phyloP scores from a whole-genome alignment of 345 rosid genomes.

The Cardamine resedifolia region DNA sequence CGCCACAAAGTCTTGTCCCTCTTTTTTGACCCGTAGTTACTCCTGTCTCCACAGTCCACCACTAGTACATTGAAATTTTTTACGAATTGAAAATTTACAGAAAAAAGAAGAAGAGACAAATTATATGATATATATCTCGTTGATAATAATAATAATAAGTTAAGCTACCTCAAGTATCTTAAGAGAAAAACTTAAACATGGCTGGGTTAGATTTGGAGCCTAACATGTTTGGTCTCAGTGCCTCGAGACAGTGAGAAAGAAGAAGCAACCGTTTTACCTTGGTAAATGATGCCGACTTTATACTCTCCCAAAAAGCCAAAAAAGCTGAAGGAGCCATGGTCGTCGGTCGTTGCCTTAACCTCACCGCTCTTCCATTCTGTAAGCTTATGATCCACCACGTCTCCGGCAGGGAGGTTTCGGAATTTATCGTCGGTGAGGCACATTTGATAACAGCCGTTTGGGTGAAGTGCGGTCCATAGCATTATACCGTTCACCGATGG shows the following conservation, averaged over 20 bases:
- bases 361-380: slow-evolving; percentile 57
- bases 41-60: not conserved
- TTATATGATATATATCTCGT: no score
- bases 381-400: slow-evolving; percentile 61
- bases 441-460: slow-evolving; percentile 81
- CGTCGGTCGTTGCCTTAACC: slow-evolving; percentile 44
- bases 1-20: slow-evolving; percentile 12
- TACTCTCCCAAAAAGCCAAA: slow-evolving; percentile 75
- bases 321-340: slow-evolving; percentile 64
- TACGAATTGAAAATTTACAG: not conserved
- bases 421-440: slow-evolving; percentile 66
- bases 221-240: slow-evolving; percentile 64
- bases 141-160: not conserved
- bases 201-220: slow-evolving; percentile 29
- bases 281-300: slow-evolving; percentile 34
- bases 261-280: slow-evolving; percentile 43
- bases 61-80: not conserved
- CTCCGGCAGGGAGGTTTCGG: slow-evolving; percentile 68
- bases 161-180: not conserved
- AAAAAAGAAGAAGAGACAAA: no score
- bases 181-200: not conserved
- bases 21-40: slow-evolving; percentile 24
- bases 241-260: slow-evolving; percentile 49
- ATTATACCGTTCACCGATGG: slow-evolving; percentile 80
- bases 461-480: slow-evolving; percentile 83